Percentiles rank a stretch among this genome's conserved stretches.
phyloP scores from a whole-genome alignment of 176 grass and related monocot species.

The Cenchrus fungigraminus region DNA sequence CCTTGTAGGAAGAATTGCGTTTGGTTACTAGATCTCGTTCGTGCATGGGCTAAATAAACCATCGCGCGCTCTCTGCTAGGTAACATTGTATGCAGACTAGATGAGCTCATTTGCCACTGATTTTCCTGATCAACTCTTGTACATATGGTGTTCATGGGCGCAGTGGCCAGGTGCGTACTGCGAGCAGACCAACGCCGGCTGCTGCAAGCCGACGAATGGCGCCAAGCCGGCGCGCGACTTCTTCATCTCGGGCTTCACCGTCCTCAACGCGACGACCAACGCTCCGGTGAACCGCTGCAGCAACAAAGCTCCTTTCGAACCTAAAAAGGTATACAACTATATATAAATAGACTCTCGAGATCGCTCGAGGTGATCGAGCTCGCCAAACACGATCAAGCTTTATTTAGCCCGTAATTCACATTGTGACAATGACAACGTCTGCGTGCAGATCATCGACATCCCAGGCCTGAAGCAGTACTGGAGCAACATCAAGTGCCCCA shows the following conservation, averaged over 20 bases:
- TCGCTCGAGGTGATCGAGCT: too few relatives aligned
- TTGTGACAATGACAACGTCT: too few relatives aligned
- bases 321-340: conserved; percentile 4
- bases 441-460: neutral
- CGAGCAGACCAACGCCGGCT: conserved; percentile 31
- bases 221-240: conserved; percentile 37
- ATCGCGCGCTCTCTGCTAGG: neutral
- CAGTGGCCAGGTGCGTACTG: conserved; percentile 60
- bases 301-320: conserved; percentile 23
- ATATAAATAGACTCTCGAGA: too few relatives aligned
- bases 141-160: neutral
- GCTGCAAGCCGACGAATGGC: conserved; percentile 40
- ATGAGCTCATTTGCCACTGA: neutral
- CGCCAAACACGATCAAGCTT: neutral
- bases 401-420: neutral
- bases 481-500: conserved; percentile 60
- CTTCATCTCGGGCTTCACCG: conserved; percentile 30
- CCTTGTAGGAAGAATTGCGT: neutral
- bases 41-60: neutral
- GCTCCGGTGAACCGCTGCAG: neutral
- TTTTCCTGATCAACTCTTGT: neutral
- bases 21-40: too few relatives aligned
- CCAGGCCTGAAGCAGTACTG: conserved; percentile 30
- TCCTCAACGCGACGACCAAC: conserved; percentile 19
- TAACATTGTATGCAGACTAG: neutral